phyloP scores from a whole-genome alignment of 345 rosid genomes.

The Arabidopsis thaliana region DNA sequence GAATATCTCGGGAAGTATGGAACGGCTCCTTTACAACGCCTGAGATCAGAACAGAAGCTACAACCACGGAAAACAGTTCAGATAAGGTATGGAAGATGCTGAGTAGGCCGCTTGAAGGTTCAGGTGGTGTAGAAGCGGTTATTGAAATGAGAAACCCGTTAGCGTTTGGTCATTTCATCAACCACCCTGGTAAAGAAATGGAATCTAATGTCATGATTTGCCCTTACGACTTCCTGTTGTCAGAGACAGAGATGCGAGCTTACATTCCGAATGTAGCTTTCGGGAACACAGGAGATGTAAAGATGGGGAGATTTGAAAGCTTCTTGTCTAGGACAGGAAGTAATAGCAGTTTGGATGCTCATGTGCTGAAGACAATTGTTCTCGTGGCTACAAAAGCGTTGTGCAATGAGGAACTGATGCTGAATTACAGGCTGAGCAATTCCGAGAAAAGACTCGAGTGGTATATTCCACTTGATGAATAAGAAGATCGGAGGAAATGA shows the following conservation, averaged over 20 bases:
- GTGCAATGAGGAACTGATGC: constrained; percentile 70
- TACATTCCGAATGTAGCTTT: constrained; percentile 75
- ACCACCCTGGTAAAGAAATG: constrained; percentile 72
- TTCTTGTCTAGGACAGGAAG: constrained; percentile 66
- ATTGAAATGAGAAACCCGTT: constrained; percentile 87
- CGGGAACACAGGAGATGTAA: constrained; percentile 60
- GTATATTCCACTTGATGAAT: constrained; percentile 83
- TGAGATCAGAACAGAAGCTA: constrained; percentile 42
- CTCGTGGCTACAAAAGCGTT: constrained; percentile 81
- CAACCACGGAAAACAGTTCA: constrained; percentile 47
- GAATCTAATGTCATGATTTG: constrained; percentile 85
- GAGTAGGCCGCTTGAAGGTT: constrained; percentile 61
- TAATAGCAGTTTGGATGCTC: constrained; percentile 43
- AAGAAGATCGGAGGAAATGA: constrained; percentile 76
- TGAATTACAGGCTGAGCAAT: constrained; percentile 80
- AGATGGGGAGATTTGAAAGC: constrained; percentile 69
- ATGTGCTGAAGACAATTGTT: constrained; percentile 66
- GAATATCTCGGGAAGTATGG: constrained; percentile 69
- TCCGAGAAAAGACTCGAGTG: constrained; percentile 63
- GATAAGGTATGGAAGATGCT: constrained; percentile 63
- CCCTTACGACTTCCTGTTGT: constrained; percentile 80
- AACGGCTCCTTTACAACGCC: constrained; percentile 45
- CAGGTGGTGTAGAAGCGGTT: constrained; percentile 42
- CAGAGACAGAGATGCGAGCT: constrained; percentile 64
- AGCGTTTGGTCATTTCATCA: constrained; percentile 83